phyloP scores from a whole-genome alignment of 768 basidiomycete species.

The Leccinum longicurvipes region DNA sequence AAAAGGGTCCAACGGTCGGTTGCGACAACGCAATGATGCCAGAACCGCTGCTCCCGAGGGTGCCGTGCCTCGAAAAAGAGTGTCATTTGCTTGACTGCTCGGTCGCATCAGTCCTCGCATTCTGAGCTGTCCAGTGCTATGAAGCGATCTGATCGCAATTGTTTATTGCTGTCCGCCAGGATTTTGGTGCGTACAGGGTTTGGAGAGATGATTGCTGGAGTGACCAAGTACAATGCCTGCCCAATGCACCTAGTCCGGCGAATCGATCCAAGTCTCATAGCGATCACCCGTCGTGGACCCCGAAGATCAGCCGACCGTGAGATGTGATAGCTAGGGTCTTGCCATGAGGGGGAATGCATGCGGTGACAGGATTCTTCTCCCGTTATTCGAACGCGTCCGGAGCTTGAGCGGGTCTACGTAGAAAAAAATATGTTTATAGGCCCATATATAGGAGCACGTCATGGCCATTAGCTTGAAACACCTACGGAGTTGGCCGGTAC shows the following conservation, averaged over 20 bases:
- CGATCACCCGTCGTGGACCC: conserved; percentile 12
- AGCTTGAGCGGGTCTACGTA: background rate
- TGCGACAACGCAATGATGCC: conserved; percentile 10
- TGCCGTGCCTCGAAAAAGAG: conserved; percentile 31
- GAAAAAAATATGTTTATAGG: background rate
- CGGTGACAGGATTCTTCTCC: background rate
- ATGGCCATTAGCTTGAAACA: background rate
- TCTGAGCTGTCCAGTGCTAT: conserved; percentile 14
- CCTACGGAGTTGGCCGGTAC: background rate
- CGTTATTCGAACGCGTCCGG: background rate
- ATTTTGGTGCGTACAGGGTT: background rate
- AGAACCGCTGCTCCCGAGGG: conserved; percentile 11
- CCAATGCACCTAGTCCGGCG: conserved; percentile 16
- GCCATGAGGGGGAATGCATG: conserved; percentile 1
- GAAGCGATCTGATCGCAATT: conserved; percentile 28
- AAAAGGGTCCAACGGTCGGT: conserved; percentile 20
- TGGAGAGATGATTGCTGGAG: conserved; percentile 17
- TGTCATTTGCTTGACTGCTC: conserved; percentile 29
- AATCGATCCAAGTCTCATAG: conserved; percentile 14
- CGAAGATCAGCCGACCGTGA: conserved; percentile 13
- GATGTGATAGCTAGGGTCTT: background rate
- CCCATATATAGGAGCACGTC: background rate
- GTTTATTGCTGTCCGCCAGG: conserved; percentile 7
- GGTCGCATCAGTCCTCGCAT: conserved; percentile 18
- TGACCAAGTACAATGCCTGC: conserved; percentile 2